Evolutionary conservation across 2,329 filamentous ascomycete genomes (phyloP), one percentile per base, ranked within the genome.

Genomic region (Paraphoma sp.): DNA sequence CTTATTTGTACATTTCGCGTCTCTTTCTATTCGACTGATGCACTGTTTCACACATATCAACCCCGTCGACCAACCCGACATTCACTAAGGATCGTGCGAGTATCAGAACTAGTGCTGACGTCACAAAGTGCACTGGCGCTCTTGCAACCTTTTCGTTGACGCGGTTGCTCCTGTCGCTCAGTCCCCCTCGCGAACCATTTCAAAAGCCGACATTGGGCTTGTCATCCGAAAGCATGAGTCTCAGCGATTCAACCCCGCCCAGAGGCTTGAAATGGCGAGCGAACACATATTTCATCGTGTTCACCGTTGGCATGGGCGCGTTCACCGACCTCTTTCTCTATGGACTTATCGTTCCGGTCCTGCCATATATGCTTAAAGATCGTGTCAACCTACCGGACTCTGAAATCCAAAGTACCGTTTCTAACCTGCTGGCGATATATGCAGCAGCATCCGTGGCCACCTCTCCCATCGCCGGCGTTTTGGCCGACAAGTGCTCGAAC

Each of bases 301-400:
- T 79, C 6, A 87, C 85, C 2, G 83, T 88, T 11, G 81, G 78
- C 3, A 72, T 84, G 17, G 83, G 82, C 43, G 78, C 85, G 1
- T 87, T 86, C 64, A 84, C 83, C 0, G 85, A 87, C 65, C 73
- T 87, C 11, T 87, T 87, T 67, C 78, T 87, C 1, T 87, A 87
- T 65, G 83, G 83, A 1, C 75, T 87, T 2, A 78, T 87, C 14
- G 84, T 87, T 0, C 85, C 86, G 0, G 81, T 87, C 8, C 72
- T 87, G 1, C 85, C 85, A 0, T 87, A 84, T 59, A 80, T 87
- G 74, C 80, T 87, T 1, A 68, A 79, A 45, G 79, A 84, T 51
- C 79, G 84, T 5, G 72, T 87, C 17, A 64, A 77, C 1, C 59
- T 86, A 7, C 82, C 83, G 0, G 67, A 80, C 6, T 64, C 78